Base-by-base conservation (phyloP, 768 basidiomycete species). In the Agaricus subrufescens region DNA sequence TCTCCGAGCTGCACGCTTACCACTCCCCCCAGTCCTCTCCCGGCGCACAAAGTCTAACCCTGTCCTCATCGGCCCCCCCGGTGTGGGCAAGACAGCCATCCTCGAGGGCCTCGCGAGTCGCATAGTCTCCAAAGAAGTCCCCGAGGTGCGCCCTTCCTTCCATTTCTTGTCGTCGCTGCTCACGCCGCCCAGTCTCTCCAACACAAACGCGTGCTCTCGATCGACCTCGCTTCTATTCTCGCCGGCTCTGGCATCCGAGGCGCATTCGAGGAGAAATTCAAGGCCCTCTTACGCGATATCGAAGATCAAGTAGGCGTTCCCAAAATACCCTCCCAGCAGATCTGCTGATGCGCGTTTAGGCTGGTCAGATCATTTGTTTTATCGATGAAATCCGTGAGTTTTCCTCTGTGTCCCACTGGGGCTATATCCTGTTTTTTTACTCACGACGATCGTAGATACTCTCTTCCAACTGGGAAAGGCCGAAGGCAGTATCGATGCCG, bases 201-300 rank as follows among this genome's bases (percentile, higher is more conserved):
- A 58, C 73, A 87, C 63, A 96, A 94, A 66, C 83, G 89, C n/a
- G 89, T 97, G 0, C 79, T 96, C 0, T 85, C 94, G 0, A 80
- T 96, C 52, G 94, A 95, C 67, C 77, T 96, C 2, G 79, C 91
- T 0, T 83, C 86, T 1, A 82, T 96, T 25, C 81, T 95, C 73
- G 94, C 91, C 6, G 94, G 94, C 1, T 91, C 93, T 1, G 92
- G 93, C 0, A 89, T 96, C 51, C 84, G 94, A 42, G 94, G 94
- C 1, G 90, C 94, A 62, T 95, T 95, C 52, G 94, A 97, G 62
- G 91, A 92, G 68, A 93, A 93, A 62, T 94, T 95, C 79, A 94
- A 95, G 67, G 87, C 85, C 0, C 75, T 97, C 1, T 74, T 96
- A n/a, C 81, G 81, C 27, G 94, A 97, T 64, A 95, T 97, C 56